Evolutionary conservation across 1,284 basidiomycete species (phyloP), one percentile per base, ranked within the genome.

Genomic region (Ustilago sp.): DNA sequence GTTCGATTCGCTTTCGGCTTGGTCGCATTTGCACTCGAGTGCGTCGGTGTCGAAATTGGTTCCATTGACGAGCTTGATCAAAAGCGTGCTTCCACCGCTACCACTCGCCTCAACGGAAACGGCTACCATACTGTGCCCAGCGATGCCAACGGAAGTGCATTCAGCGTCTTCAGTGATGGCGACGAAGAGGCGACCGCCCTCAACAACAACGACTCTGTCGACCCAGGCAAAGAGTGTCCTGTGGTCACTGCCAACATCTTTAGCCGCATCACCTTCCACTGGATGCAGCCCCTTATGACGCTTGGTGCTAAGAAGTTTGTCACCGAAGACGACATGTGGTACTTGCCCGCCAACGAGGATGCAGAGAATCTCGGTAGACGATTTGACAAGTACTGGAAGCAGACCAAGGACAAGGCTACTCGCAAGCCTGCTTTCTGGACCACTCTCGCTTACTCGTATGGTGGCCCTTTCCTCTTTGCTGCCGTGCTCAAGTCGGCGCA

Each of bases 241-340:
- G 88, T 91, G 64, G 87, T 86, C 39, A 86, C 83, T 0, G 90
- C 91, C 1, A 88, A 87, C 68, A 88, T 88, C 84, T 88, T 90
- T 77, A 89, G 88, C 54, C 81, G 88, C 11, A 74, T 91, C 48
- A 89, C 89, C 55, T 91, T 90, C 81, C 87, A 88, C 63, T 96
- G 94, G 94, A 89, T 95, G 59, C 91, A 90, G 3, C 90, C 91
- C 1, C 87, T 94, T 55, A 89, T 94, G 85, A 87, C 83, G 2
- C 75, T 85, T 8, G 92, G 92, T 8, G 93, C 92, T 82, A 89
- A 90, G 11, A 89, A 94, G 9, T 92, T 94, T 1, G 89, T 96
- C 4, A 92, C 94, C 83, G 90, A 91, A 0, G 88, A 91, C 0
- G 94, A 97, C 87, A 88, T 96, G 28, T 95, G 92, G 89, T 92